Evolutionary conservation across 176 grass and related monocot genomes (phyloP), one percentile per base, ranked within the genome.

Genomic region (Pontederia crassipes): DNA sequence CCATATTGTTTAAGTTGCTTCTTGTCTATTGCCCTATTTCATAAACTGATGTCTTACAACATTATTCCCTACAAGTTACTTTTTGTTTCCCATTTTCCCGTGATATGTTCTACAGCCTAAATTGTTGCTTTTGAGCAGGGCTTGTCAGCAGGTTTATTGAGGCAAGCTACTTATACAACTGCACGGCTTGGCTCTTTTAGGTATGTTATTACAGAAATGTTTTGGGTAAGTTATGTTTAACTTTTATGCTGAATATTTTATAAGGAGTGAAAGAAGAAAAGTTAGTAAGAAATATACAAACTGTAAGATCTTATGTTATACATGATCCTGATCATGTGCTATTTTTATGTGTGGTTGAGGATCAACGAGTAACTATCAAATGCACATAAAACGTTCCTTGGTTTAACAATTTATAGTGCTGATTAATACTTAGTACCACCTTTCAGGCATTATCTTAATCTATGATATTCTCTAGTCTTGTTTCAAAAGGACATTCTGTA

Each of bases 141-240:
- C 67, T 63, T 95, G 45, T 95, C 90, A 50, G 90, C 90, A 0
- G 90, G 90, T 84, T 79, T 95, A 70, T 74, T 89, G 58, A 89
- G 90, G 83, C 90, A 95, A 68, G 90, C 86, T 7, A 95, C 86
- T 0, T 95, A 95, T 54, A 95, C 90, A n/a, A 95, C 90, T 62
- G 90, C 86, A 60, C 86, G 90, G 60, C 72, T 95, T 64, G 90
- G 90, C 66, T 83, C 90, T 20, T 95, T 95, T 80, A 95, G 90
- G 90, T 95, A 54, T 63, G 68, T 71, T 65, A 70, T 28, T 40
- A 1, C 6, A 40, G 32, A 40, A 40, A 40, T 40, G 32, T 40
- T 40, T 40, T 7, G 2, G 32, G 32, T 40, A 40, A 40, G 32
- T 4, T 40, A 40, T 40, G 4, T 10, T 55, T 32, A 58, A 50